Base-by-base conservation (phyloP, 495 filamentous ascomycete genomes). In the Letharia columbiana region DNA sequence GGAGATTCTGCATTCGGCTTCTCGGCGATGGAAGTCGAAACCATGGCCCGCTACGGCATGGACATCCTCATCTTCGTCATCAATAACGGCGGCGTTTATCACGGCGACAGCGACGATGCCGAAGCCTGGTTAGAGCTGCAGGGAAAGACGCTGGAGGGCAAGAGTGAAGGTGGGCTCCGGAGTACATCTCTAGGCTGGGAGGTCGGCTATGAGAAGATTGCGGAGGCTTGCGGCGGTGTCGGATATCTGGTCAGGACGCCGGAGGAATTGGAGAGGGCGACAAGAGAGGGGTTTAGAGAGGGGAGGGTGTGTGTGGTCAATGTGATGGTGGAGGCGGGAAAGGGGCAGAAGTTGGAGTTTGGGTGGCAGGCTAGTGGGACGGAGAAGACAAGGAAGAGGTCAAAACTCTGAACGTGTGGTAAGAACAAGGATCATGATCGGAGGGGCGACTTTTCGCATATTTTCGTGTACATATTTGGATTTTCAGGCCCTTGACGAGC, bases 81-180 rank as follows among this genome's bases (percentile, higher is more conserved):
- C 52, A 88, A 88, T 69, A 88, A 88, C 69, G 81, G 83, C 1
- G 86, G 86, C 10, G 79, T 88, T 20, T 88, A 88, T 72, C 81
- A 83, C 56, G 86, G 86, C 0, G 83, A 84, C 58, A 73, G 72
- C 11, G 75, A 76, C 45, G 72, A 75, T 13, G 71, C 71, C 9
- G 73, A 73, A 11, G 74, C 73, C 23, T 84, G 81, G 81, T 64
- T 69, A 47, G 63, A 71, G 28, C 69, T 79, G 40, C 81, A 78
- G 67, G 67, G 71, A 28, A 73, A 77, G 47, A 80, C 75, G 7
- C 69, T 72, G 20, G 73, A 79, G 31, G 76, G 74, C 11, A 77
- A 73, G 66, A 66, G 74, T 2, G 68, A 70, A 44, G 75, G 74
- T 63, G 77, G 82, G 8, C 70, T 87, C 33, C 76, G 81, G 35